These are phyloP conservation scores for Hyphopichia burtonii DNA, from an alignment of 1,139 yeast genomes.

Conservation along the genomic window DNA sequence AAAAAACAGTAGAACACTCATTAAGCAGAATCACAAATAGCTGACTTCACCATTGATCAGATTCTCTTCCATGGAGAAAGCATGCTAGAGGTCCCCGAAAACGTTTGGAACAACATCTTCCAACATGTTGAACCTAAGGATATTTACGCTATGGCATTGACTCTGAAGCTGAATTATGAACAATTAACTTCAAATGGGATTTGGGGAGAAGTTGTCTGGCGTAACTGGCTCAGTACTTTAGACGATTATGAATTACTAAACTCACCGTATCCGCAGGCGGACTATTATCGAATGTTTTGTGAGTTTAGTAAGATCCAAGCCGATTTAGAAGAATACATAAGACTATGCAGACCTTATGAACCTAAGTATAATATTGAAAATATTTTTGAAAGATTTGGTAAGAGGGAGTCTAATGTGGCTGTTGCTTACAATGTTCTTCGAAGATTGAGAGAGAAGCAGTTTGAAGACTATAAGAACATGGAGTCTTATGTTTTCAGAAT, in stretches of 20 bases:
- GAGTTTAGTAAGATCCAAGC: neutral
- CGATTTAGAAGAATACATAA: neutral
- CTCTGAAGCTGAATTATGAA: neutral
- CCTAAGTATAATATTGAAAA: neutral
- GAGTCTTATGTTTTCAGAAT: neutral
- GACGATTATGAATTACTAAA: neutral
- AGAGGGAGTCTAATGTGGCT: neutral
- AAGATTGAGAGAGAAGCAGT: neutral
- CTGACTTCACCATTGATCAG: no score
- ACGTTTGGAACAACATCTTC: neutral
- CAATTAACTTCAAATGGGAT: neutral
- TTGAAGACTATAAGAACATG: neutral
- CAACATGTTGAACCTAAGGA: neutral
- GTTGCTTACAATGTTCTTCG: neutral
- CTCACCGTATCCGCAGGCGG: neutral
- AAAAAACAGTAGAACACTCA: neutral
- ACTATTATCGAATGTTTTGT: neutral
- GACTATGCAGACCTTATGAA: neutral
- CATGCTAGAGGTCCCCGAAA: neutral
- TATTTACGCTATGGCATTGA: neutral
- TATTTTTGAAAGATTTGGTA: neutral
- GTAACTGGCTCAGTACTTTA: neutral
- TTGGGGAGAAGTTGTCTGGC: neutral
- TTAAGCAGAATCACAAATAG: no score
- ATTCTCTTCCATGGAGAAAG: no score